Conservation (phyloP, 768 basidiomycete species). For the Suillus variegatus region DNA sequence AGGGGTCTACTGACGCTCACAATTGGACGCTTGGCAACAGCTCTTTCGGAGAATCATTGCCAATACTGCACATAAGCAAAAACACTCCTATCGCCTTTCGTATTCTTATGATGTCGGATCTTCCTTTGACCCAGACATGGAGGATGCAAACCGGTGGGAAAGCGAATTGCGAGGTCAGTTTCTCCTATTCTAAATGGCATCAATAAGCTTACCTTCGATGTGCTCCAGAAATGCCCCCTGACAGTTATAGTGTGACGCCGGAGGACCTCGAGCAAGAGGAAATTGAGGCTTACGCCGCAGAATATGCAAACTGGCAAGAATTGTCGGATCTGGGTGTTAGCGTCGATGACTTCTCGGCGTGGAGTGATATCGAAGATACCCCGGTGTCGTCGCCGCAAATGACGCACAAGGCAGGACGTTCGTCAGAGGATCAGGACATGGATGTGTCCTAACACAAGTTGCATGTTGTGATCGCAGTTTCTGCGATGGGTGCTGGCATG, state of each 20-base stretch:
- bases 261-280: conserved; percentile 59
- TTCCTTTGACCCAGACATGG: conserved; percentile 73
- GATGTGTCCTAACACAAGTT: conserved; percentile 21
- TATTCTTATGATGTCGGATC: conserved; percentile 72
- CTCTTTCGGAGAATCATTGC: conserved; percentile 67
- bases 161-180: conserved; percentile 46
- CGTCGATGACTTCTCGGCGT: conserved; percentile 16
- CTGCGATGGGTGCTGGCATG: background rate
- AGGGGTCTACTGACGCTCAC: conserved; percentile 12
- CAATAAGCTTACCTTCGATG: background rate
- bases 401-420: background rate
- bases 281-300: conserved; percentile 59
- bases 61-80: conserved; percentile 49
- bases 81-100: conserved; percentile 60
- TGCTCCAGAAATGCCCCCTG: background rate
- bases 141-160: conserved; percentile 66
- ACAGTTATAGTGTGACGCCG: conserved; percentile 28
- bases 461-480: background rate
- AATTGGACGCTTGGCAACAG: conserved; percentile 33
- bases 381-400: background rate
- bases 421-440: conserved; percentile 22
- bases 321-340: conserved; percentile 45
- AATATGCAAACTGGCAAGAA: conserved; percentile 44
- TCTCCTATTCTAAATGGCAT: conserved; percentile 1
- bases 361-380: conserved; percentile 25